Conservation (phyloP, 805 yeast species). For the Yamadazyma philogaea region DNA sequence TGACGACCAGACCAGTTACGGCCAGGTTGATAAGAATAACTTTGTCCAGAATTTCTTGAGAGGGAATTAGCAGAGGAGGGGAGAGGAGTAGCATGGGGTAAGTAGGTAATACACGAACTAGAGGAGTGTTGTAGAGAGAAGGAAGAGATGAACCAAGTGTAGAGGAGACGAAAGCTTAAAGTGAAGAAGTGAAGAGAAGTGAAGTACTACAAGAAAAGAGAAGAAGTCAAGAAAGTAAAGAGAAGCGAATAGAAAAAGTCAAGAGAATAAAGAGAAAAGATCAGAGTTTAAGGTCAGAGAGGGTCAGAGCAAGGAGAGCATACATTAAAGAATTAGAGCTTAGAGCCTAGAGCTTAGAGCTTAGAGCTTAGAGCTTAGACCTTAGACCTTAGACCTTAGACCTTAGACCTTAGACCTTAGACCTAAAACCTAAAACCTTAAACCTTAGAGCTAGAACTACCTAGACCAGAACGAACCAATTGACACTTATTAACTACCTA, state of each 20-base stretch:
- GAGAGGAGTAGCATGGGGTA: not conserved
- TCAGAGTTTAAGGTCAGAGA: not conserved
- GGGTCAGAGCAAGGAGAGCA: not conserved
- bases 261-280: not conserved
- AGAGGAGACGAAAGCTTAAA: too few species aligned
- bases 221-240: not conserved
- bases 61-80: slow-evolving; percentile 36
- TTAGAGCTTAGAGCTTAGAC: too few species aligned
- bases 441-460: too few species aligned
- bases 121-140: too few species aligned
- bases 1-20: slow-evolving; percentile 59
- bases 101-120: not conserved
- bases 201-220: not conserved
- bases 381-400: too few species aligned
- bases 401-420: too few species aligned
- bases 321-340: too few species aligned
- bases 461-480: not conserved
- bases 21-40: slow-evolving; percentile 52
- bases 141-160: too few species aligned
- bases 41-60: slow-evolving; percentile 74
- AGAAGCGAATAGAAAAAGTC: too few species aligned
- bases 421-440: too few species aligned
- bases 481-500: not conserved
- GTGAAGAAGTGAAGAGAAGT: not conserved
- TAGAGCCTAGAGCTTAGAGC: too few species aligned